Percentiles rank a stretch among this genome's conserved stretches.
Conservation (phyloP, 768 basidiomycete species). For the Boletellus ananas region DNA sequence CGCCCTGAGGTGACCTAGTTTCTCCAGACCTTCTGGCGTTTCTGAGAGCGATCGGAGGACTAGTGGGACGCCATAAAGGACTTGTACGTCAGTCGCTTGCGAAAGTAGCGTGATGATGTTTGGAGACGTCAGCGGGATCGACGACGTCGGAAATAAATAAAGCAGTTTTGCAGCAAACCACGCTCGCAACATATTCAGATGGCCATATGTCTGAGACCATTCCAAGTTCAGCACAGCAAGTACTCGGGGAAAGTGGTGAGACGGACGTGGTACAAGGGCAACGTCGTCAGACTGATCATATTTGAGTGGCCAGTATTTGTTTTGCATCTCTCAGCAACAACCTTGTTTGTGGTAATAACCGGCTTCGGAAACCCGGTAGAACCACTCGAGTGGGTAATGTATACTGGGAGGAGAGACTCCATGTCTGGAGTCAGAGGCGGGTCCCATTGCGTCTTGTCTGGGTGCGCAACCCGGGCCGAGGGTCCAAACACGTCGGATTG, state of each 20-base stretch:
- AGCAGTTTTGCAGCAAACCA: slow-evolving; percentile 40
- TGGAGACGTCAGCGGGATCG: slow-evolving; percentile 4
- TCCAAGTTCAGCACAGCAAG: background rate
- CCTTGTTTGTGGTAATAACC: slow-evolving; percentile 36
- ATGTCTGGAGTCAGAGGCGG: slow-evolving; percentile 17
- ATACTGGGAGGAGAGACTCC: slow-evolving; percentile 20
- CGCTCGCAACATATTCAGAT: slow-evolving; percentile 36
- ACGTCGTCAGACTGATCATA: slow-evolving; percentile 1
- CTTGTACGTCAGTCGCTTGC: slow-evolving; percentile 31
- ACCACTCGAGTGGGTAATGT: slow-evolving; percentile 27
- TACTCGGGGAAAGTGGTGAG: background rate
- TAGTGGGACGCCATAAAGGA: slow-evolving; percentile 19
- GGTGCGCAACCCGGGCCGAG: slow-evolving; percentile 10
- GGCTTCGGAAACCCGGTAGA: slow-evolving; percentile 49
- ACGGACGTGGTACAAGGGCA: slow-evolving; percentile 34
- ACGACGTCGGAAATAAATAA: slow-evolving; percentile 40
- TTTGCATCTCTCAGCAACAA: slow-evolving; percentile 33
- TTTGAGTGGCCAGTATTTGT: slow-evolving; percentile 22
- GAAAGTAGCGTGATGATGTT: slow-evolving; percentile 11
- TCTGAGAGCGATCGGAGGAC: slow-evolving; percentile 39
- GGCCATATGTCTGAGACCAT: slow-evolving; percentile 11
- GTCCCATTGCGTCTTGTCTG: slow-evolving; percentile 24
- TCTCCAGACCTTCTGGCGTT: slow-evolving; percentile 36
- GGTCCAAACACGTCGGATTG: slow-evolving; percentile 13
- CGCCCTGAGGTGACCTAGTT: slow-evolving; percentile 34